A percentile compares a stretch with the other conserved stretches of the same genome.
Conservation (phyloP, 2,329 filamentous ascomycete species). For the Phyllosticta citrichinensis region DNA sequence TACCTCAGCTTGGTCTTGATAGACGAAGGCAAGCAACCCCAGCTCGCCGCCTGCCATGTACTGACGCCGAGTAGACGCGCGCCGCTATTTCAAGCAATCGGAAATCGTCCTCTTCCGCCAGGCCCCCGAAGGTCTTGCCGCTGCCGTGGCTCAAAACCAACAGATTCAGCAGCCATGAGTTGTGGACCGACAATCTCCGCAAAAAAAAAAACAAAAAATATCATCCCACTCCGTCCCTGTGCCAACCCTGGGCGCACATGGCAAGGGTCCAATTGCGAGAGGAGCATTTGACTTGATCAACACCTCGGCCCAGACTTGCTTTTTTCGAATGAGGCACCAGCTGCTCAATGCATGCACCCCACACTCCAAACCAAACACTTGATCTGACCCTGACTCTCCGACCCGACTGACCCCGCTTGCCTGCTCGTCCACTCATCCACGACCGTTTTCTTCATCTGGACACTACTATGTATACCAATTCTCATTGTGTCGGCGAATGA, state of each 20-base stretch:
- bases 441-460: not conserved
- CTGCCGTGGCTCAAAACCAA: constrained; percentile 39
- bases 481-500: not conserved
- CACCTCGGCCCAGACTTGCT: not conserved
- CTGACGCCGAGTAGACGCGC: constrained; percentile 55
- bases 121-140: constrained; percentile 40
- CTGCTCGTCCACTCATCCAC: not conserved
- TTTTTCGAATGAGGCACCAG: not conserved
- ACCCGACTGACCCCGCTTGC: not conserved
- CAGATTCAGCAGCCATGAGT: constrained; percentile 28
- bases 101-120: constrained; percentile 96
- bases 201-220: not conserved
- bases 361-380: not conserved
- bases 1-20: constrained; percentile 94
- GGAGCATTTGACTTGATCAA: not conserved
- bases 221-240: not conserved
- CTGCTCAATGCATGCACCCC: not conserved
- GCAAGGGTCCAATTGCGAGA: not conserved
- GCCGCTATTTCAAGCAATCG: constrained; percentile 97
- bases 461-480: not conserved
- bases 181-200: not conserved
- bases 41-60: not conserved
- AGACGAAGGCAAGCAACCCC: constrained; percentile 61
- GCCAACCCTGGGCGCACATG: not conserved
- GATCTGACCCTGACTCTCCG: not conserved